Percentiles rank a stretch among this genome's conserved stretches.
Conservation (phyloP, 768 basidiomycete genomes). For the Tylopilus felleus region DNA sequence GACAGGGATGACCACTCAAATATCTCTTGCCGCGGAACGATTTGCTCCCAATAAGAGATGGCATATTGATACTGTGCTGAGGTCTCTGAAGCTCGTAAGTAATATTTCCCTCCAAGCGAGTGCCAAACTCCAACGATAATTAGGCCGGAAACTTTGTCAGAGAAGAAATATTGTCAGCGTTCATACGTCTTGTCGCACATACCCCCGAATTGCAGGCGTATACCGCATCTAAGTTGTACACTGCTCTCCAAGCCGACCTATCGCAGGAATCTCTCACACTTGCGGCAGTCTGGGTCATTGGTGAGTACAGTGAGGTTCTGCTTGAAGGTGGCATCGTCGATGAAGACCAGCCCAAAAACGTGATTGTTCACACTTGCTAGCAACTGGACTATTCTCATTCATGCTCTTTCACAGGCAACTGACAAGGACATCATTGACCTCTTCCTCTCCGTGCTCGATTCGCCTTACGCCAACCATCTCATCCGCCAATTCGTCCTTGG, state of each 20-base stretch:
- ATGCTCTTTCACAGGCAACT: constrained; percentile 46
- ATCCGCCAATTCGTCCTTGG: constrained; percentile 91
- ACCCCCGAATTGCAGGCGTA: constrained; percentile 97
- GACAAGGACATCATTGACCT: constrained; percentile 87
- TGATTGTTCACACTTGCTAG: constrained; percentile 31
- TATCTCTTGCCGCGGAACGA: constrained; percentile 90
- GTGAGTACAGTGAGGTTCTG: constrained; percentile 91
- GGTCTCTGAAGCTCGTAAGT: constrained; percentile 85
- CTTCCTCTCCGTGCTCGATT: constrained; percentile 81
- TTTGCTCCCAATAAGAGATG: constrained; percentile 98
- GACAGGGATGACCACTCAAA: constrained; percentile 95
- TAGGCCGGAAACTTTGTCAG: constrained; percentile 98
- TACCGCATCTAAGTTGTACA: constrained; percentile 87
- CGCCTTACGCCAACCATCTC: constrained; percentile 90
- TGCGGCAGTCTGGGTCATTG: constrained; percentile 92
- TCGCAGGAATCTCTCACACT: constrained; percentile 96
- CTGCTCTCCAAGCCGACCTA: constrained; percentile 83
- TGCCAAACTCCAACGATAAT: background rate
- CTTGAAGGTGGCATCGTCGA: constrained; percentile 82
- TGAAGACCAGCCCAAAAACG: constrained; percentile 68
- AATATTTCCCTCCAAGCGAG: background rate
- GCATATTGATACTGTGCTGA: constrained; percentile 97
- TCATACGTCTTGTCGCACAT: constrained; percentile 93
- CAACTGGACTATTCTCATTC: background rate
- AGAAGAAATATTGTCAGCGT: constrained; percentile 92